Base-by-base conservation (phyloP, 2,329 filamentous ascomycete genomes). In the Penicillium capsulatum region DNA sequence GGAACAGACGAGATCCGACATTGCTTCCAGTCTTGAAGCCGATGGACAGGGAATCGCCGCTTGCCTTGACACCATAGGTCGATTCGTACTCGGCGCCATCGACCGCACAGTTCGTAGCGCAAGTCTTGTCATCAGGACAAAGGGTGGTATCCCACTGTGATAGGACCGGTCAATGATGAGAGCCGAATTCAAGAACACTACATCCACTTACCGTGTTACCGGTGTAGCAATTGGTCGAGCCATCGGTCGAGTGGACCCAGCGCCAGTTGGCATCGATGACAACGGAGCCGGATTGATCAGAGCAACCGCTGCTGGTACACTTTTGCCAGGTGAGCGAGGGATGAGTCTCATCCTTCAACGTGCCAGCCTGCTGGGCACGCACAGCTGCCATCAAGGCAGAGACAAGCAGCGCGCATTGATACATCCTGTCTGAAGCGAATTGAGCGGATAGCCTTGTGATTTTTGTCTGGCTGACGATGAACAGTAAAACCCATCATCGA, bases 221-320 rank as follows among this genome's bases (percentile, higher is more conserved):
- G 3, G 63, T 70, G 62, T 79, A 79, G 67, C 76, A 79, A 66
- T 80, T 80, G 51, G 67, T 74, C 47, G 67, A 72, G 30, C 69
- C 68, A 4, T 57, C 52, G 28, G 62, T 68, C 22, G 63, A 60
- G 59, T 79, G 74, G 35, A 77, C 59, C 76, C 76, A 79, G 38
- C 76, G 70, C 75, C 75, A 80, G 64, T 79, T 79, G 45, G 73
- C 53, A 52, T 80, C 76, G 51, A 81, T 62, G 37, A 75, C 74
- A 35, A 81, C 67, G 24, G 70, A 72, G 29, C 72, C 75, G 28
- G 57, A 51, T 50, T 75, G 73, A 2, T 59, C 77, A 17, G 64
- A 70, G 66, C 78, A 81, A 20, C 63, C 74, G 40, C 62, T 66
- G 15, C 63, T 54, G 24, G 74, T 71, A 63, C 78, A 81, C 45